Conservation (phyloP, 768 basidiomycete species). For the Russula olivacea region DNA sequence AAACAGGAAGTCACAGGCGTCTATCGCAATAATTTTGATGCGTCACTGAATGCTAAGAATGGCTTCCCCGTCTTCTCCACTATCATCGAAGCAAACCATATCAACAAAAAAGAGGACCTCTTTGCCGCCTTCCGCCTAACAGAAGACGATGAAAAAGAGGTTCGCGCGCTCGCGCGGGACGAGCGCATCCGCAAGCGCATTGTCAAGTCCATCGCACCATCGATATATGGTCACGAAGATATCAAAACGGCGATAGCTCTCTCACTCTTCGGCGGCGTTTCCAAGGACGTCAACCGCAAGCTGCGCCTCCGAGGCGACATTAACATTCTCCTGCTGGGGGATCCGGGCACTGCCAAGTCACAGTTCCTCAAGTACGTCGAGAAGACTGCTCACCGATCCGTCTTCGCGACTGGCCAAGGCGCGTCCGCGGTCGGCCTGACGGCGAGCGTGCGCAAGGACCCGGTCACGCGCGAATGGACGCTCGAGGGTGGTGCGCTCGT, state of each 20-base stretch:
- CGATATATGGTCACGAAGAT: slow-evolving; percentile 98
- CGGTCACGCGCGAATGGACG: slow-evolving; percentile 96
- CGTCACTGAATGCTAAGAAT: slow-evolving; percentile 95
- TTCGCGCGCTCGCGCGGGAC: slow-evolving; percentile 80
- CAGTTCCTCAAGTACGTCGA: slow-evolving; percentile 99
- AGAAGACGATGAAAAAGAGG: slow-evolving; percentile 93
- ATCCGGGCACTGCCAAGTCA: slow-evolving; percentile 98
- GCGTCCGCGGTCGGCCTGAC: slow-evolving; percentile 98
- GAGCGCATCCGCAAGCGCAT: slow-evolving; percentile 96
- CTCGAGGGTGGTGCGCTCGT: slow-evolving; percentile 97
- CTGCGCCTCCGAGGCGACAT: slow-evolving; percentile 96
- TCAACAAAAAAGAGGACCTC: slow-evolving; percentile 98
- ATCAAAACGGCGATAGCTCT: slow-evolving; percentile 97
- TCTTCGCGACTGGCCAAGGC: slow-evolving; percentile 97
- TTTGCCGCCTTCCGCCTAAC: slow-evolving; percentile 98
- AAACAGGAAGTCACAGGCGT: slow-evolving; percentile 92
- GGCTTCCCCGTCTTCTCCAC: slow-evolving; percentile 99
- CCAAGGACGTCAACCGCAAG: slow-evolving; percentile 96
- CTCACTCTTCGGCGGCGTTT: slow-evolving; percentile 88
- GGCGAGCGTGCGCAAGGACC: slow-evolving; percentile 97
- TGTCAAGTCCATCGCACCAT: slow-evolving; percentile 97
- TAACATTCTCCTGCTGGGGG: slow-evolving; percentile 91
- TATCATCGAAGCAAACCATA: slow-evolving; percentile 94
- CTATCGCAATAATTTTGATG: slow-evolving; percentile 98
- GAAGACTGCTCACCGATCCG: slow-evolving; percentile 96